Percentiles rank a stretch among this genome's conserved stretches.
Conservation (phyloP, 495 filamentous ascomycete genomes). For the Xylaria castorea region DNA sequence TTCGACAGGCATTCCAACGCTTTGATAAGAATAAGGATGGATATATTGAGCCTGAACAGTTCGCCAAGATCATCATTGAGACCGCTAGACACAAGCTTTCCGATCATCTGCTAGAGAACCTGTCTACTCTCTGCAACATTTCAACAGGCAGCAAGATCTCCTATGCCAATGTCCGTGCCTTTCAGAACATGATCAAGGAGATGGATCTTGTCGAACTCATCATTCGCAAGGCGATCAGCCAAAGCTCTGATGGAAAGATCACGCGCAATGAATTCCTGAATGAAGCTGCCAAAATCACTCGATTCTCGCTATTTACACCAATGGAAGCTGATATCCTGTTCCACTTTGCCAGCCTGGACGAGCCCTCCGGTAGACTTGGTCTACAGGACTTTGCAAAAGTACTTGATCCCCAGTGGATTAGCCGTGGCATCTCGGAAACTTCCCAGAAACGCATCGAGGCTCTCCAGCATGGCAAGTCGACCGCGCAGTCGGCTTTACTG, state of each 20-base stretch:
- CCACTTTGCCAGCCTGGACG: constrained; percentile 94
- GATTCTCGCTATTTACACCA: constrained; percentile 93
- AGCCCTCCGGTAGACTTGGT: constrained; percentile 82
- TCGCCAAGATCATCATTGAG: constrained; percentile 92
- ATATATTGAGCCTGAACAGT: constrained; percentile 96
- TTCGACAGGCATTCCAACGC: constrained; percentile 89
- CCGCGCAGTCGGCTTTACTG: constrained; percentile 60
- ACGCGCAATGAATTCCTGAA: constrained; percentile 93
- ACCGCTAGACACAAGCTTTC: constrained; percentile 97
- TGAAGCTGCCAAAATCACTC: constrained; percentile 85
- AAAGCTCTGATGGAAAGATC: constrained; percentile 89
- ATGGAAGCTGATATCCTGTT: constrained; percentile 99
- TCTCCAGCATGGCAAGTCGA: constrained; percentile 47
- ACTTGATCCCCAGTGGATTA: constrained; percentile 88
- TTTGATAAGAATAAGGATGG: constrained; percentile 95
- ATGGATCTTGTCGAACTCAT: constrained; percentile 98
- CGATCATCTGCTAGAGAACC: constrained; percentile 92
- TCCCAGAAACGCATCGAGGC: constrained; percentile 40
- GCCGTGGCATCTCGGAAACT: constrained; percentile 54
- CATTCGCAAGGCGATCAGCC: constrained; percentile 81
- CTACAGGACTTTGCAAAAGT: constrained; percentile 91
- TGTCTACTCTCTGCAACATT: constrained; percentile 94
- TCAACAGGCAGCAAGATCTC: constrained; percentile 90
- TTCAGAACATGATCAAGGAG: constrained; percentile 94
- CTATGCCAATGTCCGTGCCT: constrained; percentile 95